A percentile compares a stretch with the other conserved stretches of the same genome.
Conservation (phyloP, 2,329 filamentous ascomycete genomes). For the Lachnellula hyalina region DNA sequence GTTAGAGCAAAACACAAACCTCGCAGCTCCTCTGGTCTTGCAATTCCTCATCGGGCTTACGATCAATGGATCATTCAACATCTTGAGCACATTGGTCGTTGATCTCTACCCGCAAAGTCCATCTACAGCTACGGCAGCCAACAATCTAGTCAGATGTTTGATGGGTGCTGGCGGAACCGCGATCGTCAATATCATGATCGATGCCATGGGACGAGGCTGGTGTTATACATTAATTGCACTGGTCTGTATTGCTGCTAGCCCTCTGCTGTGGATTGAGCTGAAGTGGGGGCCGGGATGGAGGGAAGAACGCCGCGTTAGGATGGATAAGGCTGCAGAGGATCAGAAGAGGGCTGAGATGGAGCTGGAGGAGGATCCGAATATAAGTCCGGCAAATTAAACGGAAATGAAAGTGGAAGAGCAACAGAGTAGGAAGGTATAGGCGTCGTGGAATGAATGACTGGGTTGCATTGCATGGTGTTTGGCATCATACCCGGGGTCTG, state of each 20-base stretch:
- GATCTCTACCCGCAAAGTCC: slow-evolving; percentile 57
- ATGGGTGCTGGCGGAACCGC: slow-evolving; percentile 55
- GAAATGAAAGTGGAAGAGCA: not conserved
- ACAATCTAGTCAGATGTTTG: slow-evolving; percentile 58
- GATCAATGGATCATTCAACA: slow-evolving; percentile 57
- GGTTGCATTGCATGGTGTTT: not conserved
- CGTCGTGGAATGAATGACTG: not conserved
- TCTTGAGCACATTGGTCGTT: slow-evolving; percentile 58
- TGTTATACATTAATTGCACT: slow-evolving; percentile 55
- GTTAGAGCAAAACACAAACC: slow-evolving; percentile 43
- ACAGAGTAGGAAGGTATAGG: not conserved
- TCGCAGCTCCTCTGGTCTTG: slow-evolving; percentile 51
- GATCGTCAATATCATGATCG: slow-evolving; percentile 54
- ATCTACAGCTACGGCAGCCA: slow-evolving; percentile 58
- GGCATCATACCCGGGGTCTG: not conserved
- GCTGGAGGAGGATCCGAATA: not conserved
- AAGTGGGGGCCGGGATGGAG: slow-evolving; percentile 47
- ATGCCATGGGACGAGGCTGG: slow-evolving; percentile 54
- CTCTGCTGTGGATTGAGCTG: slow-evolving; percentile 44
- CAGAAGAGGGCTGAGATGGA: slow-evolving; percentile 19
- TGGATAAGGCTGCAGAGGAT: slow-evolving; percentile 31
- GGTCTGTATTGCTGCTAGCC: slow-evolving; percentile 44
- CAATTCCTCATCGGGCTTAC: slow-evolving; percentile 52
- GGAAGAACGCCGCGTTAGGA: slow-evolving; percentile 42
- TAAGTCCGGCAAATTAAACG: not conserved